Conservation (phyloP, 2,329 filamentous ascomycete genomes). For the Dothideomycetidae sp. region DNA sequence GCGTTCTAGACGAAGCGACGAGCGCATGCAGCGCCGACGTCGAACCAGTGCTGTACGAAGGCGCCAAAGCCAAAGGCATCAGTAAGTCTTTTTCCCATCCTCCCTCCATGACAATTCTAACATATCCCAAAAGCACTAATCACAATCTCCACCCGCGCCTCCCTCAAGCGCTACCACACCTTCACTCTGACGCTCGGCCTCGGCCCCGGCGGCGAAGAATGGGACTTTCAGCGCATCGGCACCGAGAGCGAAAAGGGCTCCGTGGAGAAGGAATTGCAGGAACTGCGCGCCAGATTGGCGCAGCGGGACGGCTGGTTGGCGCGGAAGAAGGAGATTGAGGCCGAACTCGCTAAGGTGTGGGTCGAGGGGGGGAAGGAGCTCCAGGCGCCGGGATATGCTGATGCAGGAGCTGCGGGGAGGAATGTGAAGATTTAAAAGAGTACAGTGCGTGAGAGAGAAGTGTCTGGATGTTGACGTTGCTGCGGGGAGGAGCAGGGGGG, state of each 20-base stretch:
- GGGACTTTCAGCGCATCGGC: conserved; percentile 88
- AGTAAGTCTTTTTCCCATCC: conserved; percentile 44
- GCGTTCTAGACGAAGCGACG: conserved; percentile 89
- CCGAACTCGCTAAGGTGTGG: conserved; percentile 56
- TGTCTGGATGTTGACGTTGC: conserved; percentile 14
- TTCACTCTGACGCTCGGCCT: conserved; percentile 76
- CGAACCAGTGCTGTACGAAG: conserved; percentile 84
- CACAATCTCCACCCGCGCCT: conserved; percentile 87
- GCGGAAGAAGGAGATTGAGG: conserved; percentile 66
- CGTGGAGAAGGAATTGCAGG: conserved; percentile 78
- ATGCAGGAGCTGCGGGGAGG: conserved; percentile 11
- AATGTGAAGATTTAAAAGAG: conserved; percentile 8
- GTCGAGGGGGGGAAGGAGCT: conserved; percentile 32
- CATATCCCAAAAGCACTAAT: conserved; percentile 51
- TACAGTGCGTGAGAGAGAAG: not conserved
- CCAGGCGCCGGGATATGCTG: conserved; percentile 24
- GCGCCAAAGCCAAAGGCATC: conserved; percentile 82
- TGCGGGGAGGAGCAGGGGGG: too few relatives aligned
- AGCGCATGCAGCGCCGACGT: conserved; percentile 90
- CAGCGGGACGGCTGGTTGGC: conserved; percentile 76
- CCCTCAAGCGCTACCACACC: conserved; percentile 88
- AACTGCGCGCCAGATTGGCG: conserved; percentile 63
- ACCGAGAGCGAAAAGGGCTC: conserved; percentile 86
- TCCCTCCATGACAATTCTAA: conserved; percentile 8
- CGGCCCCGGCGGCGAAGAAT: conserved; percentile 68